A percentile compares a stretch with the other conserved stretches of the same genome.
These are phyloP conservation scores for Talaromyces wortmannii DNA, from an alignment of 495 filamentous ascomycete species.

Conservation along the genomic window DNA sequence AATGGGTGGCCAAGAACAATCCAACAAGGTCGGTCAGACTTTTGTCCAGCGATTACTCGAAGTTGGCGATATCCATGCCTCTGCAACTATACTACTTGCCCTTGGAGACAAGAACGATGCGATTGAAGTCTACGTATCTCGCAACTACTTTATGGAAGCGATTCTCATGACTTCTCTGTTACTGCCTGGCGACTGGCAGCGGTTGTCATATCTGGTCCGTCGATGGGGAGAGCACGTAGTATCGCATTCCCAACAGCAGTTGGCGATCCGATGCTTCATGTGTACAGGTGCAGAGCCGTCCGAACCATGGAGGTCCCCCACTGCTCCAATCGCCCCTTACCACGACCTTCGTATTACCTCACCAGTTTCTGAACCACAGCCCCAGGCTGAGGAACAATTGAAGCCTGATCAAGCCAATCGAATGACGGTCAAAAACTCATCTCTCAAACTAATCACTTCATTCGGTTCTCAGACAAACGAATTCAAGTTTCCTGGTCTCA, in stretches of 20 bases:
- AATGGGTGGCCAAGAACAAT: conserved; percentile 70
- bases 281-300: conserved; percentile 71
- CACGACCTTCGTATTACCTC: conserved; percentile 26
- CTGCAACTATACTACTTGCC: conserved; percentile 84
- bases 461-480: conserved; percentile 59
- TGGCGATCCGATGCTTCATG: conserved; percentile 89
- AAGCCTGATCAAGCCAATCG: conserved; percentile 18
- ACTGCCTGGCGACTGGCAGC: conserved; percentile 77
- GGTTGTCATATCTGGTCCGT: conserved; percentile 76
- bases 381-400: conserved; percentile 18
- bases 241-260: conserved; percentile 74
- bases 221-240: conserved; percentile 95
- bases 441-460: conserved; percentile 87
- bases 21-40: conserved; percentile 84
- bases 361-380: conserved; percentile 39
- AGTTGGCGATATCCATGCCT: conserved; percentile 83
- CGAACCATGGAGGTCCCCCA: conserved; percentile 80
- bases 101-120: conserved; percentile 92
- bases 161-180: conserved; percentile 71
- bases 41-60: conserved; percentile 89
- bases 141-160: conserved; percentile 86
- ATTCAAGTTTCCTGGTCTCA: conserved; percentile 60
- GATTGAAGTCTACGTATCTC: conserved; percentile 92
- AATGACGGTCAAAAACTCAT: conserved; percentile 63
- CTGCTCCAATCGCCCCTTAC: conserved; percentile 55